Base-by-base conservation (phyloP, 2,329 filamentous ascomycete genomes). In the Lojkania enalia region DNA sequence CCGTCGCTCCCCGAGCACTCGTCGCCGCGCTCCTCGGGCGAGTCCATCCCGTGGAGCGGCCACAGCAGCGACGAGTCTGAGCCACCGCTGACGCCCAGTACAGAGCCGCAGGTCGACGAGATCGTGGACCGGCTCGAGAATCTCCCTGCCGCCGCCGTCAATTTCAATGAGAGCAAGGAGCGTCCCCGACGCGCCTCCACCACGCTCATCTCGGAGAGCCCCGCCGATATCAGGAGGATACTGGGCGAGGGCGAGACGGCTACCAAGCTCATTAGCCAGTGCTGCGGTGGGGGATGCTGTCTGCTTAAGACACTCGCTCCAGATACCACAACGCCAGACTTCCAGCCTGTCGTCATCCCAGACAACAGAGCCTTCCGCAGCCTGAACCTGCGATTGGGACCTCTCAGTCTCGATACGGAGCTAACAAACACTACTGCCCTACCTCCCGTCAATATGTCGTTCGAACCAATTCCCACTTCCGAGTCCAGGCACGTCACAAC, bases 311-410 rank as follows among this genome's bases (percentile, higher is more conserved):
- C 77, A 21, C 60, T 84, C 57, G 74, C 74, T 29, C 67, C 75
- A 5, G 69, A 77, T 46, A 73, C 71, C 3, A 64, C 72, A 5
- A 64, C 72, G 30, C 68, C 75, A 31, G 61, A 67, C 37, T 72
- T 69, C 35, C 63, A 64, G 4, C 76, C 79, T 2, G 74, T 85
- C 40, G 69, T 72, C 25, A 66, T 76, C 2, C 91, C 92, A 1
- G 84, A 94, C 67, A 97, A 95, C 60, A 80, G 86, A 48, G 94
- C 94, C 13, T 99, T 88, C 74, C 80, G 82, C 44, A 88, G 86
- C 48, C 78, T 99, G 37, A 78, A 84, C 40, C 79, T 97, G 56
- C 87, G 86, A 58, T 78, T 97, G 48, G 83, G 84, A 45, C 79
- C 84, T 21, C 82, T 97, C 41, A 87, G 86, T 4, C 71, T 84